Percentiles rank a stretch among this genome's conserved stretches.
phyloP scores from a whole-genome alignment of 1,284 basidiomycete genomes.

The Rhodotorula mucilaginosa region DNA sequence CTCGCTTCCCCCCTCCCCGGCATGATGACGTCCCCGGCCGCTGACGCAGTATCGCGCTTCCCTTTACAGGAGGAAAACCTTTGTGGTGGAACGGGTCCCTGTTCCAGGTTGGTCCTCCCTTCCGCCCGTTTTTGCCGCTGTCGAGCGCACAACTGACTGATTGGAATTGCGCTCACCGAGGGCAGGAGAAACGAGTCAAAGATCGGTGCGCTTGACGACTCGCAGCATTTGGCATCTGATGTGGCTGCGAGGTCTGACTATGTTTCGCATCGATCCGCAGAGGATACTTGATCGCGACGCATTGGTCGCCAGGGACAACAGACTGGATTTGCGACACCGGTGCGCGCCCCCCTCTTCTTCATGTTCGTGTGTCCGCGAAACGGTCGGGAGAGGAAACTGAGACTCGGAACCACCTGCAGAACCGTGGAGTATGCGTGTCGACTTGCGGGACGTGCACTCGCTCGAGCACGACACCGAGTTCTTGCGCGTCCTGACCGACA shows the following conservation, averaged over 20 bases:
- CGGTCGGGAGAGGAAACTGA: background rate
- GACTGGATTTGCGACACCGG: conserved; percentile 40
- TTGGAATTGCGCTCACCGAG: too few species aligned
- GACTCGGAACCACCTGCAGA: background rate
- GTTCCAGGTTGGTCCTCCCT: conserved; percentile 12
- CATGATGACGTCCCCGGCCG: too few species aligned
- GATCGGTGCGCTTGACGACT: conserved; percentile 9
- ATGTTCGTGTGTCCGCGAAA: background rate
- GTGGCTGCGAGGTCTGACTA: too few species aligned
- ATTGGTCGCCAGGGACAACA: conserved; percentile 34
- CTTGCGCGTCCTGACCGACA: conserved; percentile 30
- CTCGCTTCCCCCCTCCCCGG: too few species aligned
- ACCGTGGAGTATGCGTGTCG: conserved; percentile 25
- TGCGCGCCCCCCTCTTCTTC: background rate
- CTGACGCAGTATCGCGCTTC: too few species aligned
- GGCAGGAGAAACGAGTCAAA: conserved; percentile 36
- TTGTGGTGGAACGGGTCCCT: conserved; percentile 39
- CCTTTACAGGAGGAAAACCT: conserved; percentile 12
- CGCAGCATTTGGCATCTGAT: too few species aligned
- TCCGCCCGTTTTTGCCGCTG: too few species aligned
- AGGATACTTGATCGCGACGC: conserved; percentile 38
- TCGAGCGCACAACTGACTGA: background rate
- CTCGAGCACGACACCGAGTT: conserved; percentile 29
- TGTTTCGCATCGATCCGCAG: background rate
- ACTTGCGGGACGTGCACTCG: conserved; percentile 33